Evolutionary conservation across 768 basidiomycete species (phyloP), one percentile per base, ranked within the genome.

Genomic region (Calocybe cyanea): DNA sequence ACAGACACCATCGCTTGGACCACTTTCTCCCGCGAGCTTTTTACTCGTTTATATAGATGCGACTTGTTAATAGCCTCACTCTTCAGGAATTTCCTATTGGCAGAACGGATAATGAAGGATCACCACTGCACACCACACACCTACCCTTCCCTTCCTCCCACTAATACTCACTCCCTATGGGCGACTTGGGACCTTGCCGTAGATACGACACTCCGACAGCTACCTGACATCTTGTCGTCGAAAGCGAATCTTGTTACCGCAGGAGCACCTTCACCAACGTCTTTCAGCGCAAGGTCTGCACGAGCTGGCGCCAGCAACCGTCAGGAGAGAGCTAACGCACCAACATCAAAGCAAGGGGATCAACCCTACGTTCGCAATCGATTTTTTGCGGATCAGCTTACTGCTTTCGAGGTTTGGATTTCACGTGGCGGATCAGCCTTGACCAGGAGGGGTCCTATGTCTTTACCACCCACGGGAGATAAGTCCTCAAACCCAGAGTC

Each of bases 1-100:
- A 98, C 96, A 13, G 96, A 99, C 66, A 98, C 96, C 7, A 98
- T 99, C 51, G 96, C 96, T 6, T 99, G 96, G 96, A 94, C 94
- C 11, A 90, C 92, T 2, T 95, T 99, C 63, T 87, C 93, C 31
- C 80, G 86, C 37, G 93, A 96, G 30, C 79, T 91, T 3, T 98
- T 99, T 66, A 93, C 92, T 14, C 81, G 92, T 28, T 68, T 98
- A 19, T 98, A 97, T 64, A 78, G 96, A 35, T 95, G 93, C 43
- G 96, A 99, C 61, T 80, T 98, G 43, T 78, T 97, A 34, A 92
- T 98, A 41, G 94, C 96, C 1, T 96, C 92, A 5, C 72, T 99
- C 2, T 99, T 98, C 72, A 83, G 96, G 21, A 97, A 98, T 56
- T 99, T 96, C 71, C 80, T 99, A 6, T 77, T 98, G 38, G 96